Evolutionary conservation across 495 filamentous ascomycete species (phyloP).

Genomic region (Penicillium canariense): DNA sequence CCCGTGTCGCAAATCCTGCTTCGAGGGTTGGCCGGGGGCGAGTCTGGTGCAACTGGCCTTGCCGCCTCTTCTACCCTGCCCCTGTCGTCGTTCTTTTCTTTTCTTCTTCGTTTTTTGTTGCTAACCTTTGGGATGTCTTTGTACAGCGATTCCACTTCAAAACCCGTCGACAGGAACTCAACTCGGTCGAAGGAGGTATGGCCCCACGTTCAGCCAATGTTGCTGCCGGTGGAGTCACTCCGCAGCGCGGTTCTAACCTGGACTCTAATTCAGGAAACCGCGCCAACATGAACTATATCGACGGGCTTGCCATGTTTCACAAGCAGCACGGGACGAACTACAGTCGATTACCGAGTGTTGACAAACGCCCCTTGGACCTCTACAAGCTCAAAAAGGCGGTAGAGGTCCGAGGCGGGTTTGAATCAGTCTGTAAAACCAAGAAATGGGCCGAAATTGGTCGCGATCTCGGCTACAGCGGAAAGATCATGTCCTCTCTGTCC

Average conservation of each 20-base stretch:
- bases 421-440: constrained; percentile 92
- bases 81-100: background rate
- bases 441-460: constrained; percentile 99
- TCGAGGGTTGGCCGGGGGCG: background rate
- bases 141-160: constrained; percentile 91
- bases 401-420: constrained; percentile 88
- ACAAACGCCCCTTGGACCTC: constrained; percentile 94
- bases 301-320: constrained; percentile 94
- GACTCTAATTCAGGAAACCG: constrained; percentile 67
- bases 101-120: constrained; percentile 3
- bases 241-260: constrained; percentile 38
- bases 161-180: constrained; percentile 94
- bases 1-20: constrained; percentile 7
- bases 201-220: constrained; percentile 35
- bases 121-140: constrained; percentile 8
- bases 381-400: constrained; percentile 97
- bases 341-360: constrained; percentile 91
- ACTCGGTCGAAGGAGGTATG: constrained; percentile 97
- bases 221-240: constrained; percentile 33
- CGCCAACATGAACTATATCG: constrained; percentile 93
- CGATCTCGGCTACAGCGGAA: constrained; percentile 96
- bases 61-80: too few relatives aligned
- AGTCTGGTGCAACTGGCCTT: background rate
- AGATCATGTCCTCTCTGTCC: constrained; percentile 99
- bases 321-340: constrained; percentile 93